Conservation (phyloP, 345 rosid species). For the Eutrema yunnanense region DNA sequence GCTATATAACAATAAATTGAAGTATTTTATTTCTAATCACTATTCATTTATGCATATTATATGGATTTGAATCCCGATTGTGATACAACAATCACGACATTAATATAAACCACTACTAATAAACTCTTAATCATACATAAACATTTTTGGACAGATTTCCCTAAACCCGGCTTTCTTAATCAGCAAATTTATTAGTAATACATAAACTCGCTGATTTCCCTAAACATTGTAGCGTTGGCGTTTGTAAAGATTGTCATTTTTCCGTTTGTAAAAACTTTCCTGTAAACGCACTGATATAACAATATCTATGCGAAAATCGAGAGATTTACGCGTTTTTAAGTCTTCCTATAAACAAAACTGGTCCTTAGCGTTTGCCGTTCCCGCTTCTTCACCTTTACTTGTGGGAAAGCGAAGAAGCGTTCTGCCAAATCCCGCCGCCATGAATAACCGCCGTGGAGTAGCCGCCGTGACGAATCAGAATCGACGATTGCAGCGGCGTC, state of each 20-base stretch:
- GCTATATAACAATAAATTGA: too few relatives aligned
- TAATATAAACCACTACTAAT: too few relatives aligned
- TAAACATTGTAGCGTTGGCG: not conserved
- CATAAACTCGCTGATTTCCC: too few relatives aligned
- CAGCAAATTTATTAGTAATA: too few relatives aligned
- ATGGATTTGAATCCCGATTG: too few relatives aligned
- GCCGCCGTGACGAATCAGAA: not conserved
- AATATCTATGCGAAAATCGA: not conserved
- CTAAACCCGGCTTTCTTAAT: too few relatives aligned
- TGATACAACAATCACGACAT: too few relatives aligned
- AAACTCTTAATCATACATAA: too few relatives aligned
- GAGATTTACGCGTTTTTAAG: not conserved
- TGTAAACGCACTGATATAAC: not conserved
- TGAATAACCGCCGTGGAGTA: conserved; percentile 24
- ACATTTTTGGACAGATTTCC: too few relatives aligned
- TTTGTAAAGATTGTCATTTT: not conserved
- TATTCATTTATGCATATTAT: too few relatives aligned
- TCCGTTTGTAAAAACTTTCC: not conserved
- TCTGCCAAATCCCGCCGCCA: not conserved
- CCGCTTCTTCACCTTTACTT: conserved; percentile 18
- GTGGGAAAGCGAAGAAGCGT: not conserved
- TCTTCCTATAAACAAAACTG: not conserved
- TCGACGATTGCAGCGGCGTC: conserved; percentile 7
- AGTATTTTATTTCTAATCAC: too few relatives aligned
- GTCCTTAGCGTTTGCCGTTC: conserved; percentile 5